Evolutionary conservation across 768 basidiomycete genomes (phyloP), one percentile per base, ranked within the genome.

Genomic region (Trametes cubensis): DNA sequence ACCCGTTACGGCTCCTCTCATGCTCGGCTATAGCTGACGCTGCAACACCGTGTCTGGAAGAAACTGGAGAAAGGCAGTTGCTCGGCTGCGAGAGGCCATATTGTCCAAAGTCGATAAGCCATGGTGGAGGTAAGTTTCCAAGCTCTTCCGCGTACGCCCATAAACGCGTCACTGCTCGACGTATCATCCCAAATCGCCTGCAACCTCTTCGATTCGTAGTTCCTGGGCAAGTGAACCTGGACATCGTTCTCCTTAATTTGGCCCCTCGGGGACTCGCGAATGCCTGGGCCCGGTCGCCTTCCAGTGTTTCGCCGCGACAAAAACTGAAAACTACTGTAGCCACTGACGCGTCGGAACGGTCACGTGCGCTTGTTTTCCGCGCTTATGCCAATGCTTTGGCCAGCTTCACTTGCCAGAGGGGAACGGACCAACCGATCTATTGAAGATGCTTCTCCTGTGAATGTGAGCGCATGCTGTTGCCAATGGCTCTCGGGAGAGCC

Each of bases 331-430:
- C 13, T 41, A 34, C 34, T 34, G 34, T 34, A 28, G 39, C 21
- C 21, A 25, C 42, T 52, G 58, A 56, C 63, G 63, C 63, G 63
- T 58, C 54, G 58, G 63, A 60, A 64, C 63, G 63, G 58, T 64
- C 63, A 64, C 63, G 63, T 64, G 63, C 63, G 20, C 15, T 20
- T 21, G 6, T 28, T 21, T 41, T 18, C 14, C 39, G 51, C 25
- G 48, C 48, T 26, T 28, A 3, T 14, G 6, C 13, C 48, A 14
- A 48, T 20, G 45, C 25, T 46, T 46, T 46, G 45, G 18, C 45
- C 45, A 46, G 20, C 45, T 46, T 34, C 34, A 34, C 34, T 34
- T 10, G 34, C 34, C 34, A 34, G 10, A 10, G 34, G 34, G 6
- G 5, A 10, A 34, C 34, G 6, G 34, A 11, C 34, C 34, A 34